phyloP scores from a whole-genome alignment of 2,329 filamentous ascomycete genomes.

The Rutstroemia sp. region DNA sequence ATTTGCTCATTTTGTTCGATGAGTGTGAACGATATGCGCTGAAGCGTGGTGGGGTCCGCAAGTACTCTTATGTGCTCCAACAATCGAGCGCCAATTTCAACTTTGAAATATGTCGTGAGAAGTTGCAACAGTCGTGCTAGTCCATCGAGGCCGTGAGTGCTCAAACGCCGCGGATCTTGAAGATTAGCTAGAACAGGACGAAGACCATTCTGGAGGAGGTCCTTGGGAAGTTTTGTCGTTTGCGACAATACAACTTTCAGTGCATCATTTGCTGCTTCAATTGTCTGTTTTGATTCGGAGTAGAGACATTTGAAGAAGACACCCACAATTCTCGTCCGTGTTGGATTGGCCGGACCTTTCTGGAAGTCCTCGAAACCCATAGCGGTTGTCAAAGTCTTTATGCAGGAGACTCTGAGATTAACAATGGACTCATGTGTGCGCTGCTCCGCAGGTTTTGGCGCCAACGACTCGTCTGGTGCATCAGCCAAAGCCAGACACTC shows the following conservation, averaged over 20 bases:
- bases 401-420: conserved; percentile 83
- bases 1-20: conserved; percentile 90
- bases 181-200: conserved; percentile 94
- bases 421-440: conserved; percentile 94
- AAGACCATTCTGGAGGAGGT: conserved; percentile 87
- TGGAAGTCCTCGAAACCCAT: conserved; percentile 91
- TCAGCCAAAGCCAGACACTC: conserved; percentile 92
- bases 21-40: conserved; percentile 89
- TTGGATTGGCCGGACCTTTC: conserved; percentile 61
- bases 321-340: conserved; percentile 68
- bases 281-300: conserved; percentile 84
- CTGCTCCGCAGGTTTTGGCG: conserved; percentile 88
- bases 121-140: conserved; percentile 82
- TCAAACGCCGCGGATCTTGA: conserved; percentile 86
- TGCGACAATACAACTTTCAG: conserved; percentile 81
- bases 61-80: conserved; percentile 90
- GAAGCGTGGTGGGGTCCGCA: conserved; percentile 70
- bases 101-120: conserved; percentile 97
- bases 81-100: conserved; percentile 90
- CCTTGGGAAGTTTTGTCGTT: conserved; percentile 88
- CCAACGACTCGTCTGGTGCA: conserved; percentile 85
- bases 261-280: conserved; percentile 87
- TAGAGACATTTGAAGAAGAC: conserved; percentile 99
- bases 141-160: conserved; percentile 82
- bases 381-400: conserved; percentile 85